These are phyloP conservation scores for Lipomyces chichibuensis DNA, from an alignment of 805 yeast species.

Conservation along the genomic window DNA sequence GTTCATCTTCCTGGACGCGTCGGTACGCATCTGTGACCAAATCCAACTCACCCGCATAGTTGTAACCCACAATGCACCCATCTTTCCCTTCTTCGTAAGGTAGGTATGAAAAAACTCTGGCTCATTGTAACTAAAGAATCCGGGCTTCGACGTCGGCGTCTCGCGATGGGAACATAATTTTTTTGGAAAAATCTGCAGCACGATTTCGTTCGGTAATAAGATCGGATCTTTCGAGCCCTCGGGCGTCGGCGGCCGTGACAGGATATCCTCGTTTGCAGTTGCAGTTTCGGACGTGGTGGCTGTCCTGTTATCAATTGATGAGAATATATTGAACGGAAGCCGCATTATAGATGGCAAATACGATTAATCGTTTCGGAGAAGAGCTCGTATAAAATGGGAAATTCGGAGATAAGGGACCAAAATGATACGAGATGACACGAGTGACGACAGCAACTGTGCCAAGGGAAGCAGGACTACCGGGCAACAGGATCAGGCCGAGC, in stretches of 20 bases:
- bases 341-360: not conserved
- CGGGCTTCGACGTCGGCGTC: constrained; percentile 6
- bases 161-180: constrained; percentile 31
- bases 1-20: not conserved
- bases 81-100: constrained; percentile 25
- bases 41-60: constrained; percentile 24
- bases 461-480: too few relatives aligned
- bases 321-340: not conserved
- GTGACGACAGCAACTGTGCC: too few relatives aligned
- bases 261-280: constrained; percentile 11
- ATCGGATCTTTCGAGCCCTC: constrained; percentile 40
- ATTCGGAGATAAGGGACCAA: too few relatives aligned
- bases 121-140: constrained; percentile 20
- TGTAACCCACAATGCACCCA: constrained; percentile 32
- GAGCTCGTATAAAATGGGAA: too few relatives aligned
- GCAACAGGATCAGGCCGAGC: too few relatives aligned
- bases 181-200: constrained; percentile 38
- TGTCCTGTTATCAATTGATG: not conserved
- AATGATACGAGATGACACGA: too few relatives aligned
- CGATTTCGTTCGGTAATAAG: constrained; percentile 41
- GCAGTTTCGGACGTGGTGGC: not conserved
- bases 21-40: not conserved
- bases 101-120: constrained; percentile 32
- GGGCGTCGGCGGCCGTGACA: constrained; percentile 36
- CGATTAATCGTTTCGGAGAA: not conserved